Evolutionary conservation across 2,329 filamentous ascomycete species (phyloP).

Genomic region (Trichoderma hamatum): DNA sequence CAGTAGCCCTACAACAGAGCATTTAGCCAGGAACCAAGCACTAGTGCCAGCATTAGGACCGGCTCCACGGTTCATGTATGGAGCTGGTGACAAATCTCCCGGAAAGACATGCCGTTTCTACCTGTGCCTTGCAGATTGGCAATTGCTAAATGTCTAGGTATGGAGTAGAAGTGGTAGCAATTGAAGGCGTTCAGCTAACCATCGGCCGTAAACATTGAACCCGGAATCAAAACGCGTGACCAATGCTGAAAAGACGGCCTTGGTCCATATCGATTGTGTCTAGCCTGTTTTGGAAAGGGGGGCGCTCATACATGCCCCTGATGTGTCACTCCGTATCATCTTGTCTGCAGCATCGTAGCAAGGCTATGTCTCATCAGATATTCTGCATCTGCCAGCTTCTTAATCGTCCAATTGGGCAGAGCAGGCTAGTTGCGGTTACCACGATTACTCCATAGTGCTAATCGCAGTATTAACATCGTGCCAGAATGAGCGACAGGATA

Average conservation of each 20-base stretch:
- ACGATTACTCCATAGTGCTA: background rate
- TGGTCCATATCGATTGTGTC: background rate
- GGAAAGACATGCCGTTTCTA: background rate
- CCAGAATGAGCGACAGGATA: slow-evolving; percentile 32
- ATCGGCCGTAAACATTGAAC: background rate
- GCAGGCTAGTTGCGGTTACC: background rate
- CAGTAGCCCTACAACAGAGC: background rate
- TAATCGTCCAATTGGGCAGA: slow-evolving; percentile 6
- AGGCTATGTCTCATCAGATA: background rate
- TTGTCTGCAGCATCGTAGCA: background rate
- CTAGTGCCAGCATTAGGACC: background rate
- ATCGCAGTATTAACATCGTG: background rate
- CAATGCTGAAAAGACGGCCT: background rate
- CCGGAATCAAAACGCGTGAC: background rate
- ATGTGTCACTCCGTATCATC: background rate
- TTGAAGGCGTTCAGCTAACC: background rate
- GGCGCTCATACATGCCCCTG: background rate
- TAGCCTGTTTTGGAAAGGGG: slow-evolving; percentile 14
- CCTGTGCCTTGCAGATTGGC: background rate
- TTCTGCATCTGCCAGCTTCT: slow-evolving; percentile 3
- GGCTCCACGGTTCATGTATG: background rate
- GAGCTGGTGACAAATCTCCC: background rate
- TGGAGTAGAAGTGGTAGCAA: background rate
- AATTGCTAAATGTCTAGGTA: background rate
- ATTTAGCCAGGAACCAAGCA: background rate